Base-by-base conservation (phyloP, 805 yeast genomes). In the Yarrowia bubula region DNA sequence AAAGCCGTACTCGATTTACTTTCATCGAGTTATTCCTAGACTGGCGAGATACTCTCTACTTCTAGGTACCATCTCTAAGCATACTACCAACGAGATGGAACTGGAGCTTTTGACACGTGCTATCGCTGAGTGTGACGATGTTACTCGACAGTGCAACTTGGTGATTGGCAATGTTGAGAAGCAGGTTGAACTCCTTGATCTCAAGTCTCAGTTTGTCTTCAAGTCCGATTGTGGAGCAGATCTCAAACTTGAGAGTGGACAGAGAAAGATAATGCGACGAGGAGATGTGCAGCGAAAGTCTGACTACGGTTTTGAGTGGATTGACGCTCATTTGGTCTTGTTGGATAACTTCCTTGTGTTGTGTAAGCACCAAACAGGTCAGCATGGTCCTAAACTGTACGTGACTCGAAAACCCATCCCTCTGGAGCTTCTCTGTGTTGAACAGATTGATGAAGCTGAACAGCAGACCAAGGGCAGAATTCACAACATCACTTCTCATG, bases 311-410 rank as follows among this genome's bases (percentile, higher is more conserved):
- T 77, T 86, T 35, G 87, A 86, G 43, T 80, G 88, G 43, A 76
- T 78, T 8, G 77, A 81, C 0, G 75, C 78, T 1, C 79, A 83
- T 68, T 70, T 88, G 28, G 83, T 89, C 17, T 75, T 90, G 33
- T 75, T 90, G 62, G 96, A 90, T 71, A 89, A 90, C 70, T 89
- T 80, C 69, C 75, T 90, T 48, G 72, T 78, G 2, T 66, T 78
- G 28, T 73, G 79, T 8, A 77, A 77, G 61, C 68, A 70, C 10
- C 69, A 76, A 4, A 77, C 76, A 37, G 79, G 76, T 2, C 67
- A 66, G 63, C 70, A 71, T 41, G 77, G 77, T 1, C 68, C 69
- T 3, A 75, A 74, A 37, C 72, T 72, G 62, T 74, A 71, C 32
- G 75, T 76, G 41, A 71, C 78, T 5, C 75, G 74, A 62, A 67